Base-by-base conservation (phyloP, 305 asterid species). In the Fraxinus dipetala region DNA sequence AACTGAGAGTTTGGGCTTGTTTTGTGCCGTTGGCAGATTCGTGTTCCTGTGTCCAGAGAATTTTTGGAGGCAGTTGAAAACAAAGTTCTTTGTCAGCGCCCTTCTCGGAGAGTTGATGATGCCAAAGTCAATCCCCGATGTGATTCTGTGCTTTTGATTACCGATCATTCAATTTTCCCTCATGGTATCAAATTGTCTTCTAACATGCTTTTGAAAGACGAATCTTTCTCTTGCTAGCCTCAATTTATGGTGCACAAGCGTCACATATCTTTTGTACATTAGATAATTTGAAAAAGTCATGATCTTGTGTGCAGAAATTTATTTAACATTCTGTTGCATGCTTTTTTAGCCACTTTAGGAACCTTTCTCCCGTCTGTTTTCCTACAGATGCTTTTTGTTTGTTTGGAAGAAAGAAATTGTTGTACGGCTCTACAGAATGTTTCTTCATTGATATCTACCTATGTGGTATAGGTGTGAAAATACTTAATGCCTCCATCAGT, bases 101-200 rank as follows among this genome's bases (percentile, higher is more conserved):
- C 98, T 81, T 77, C 96, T 79, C 89, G 93, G 92, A 91, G 98
- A 78, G 94, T 93, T 77, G 91, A 90, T 85, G 96, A 95, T 77
- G 93, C 97, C 81, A 91, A 86, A 85, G 91, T 95, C 85, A 89
- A 94, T 84, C 89, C 90, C 79, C 87, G 86, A 7, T 90, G 95
- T 74, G 94, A 92, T 86, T 93, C 96, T 54, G 97, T 83, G 80
- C 95, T 94, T 84, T 88, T 94, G 63, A 90, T 95, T 81, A 87
- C 96, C 40, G 99, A 95, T 88, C 99, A 94, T 87, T 93, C 99
- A 76, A 77, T 90, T 76, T 95, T 95, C 84, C 96, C 95, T 36
- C 90, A 69, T 73, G 97, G 98, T 94, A 91, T 80, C 40, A 76
- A 28, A 83, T 80, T 85, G 67, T 40, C 54, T 77, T 72, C 45